These are phyloP conservation scores for Rhizopus delemar DNA, from an alignment of 371 early-diverging fungal species.

Conservation along the genomic window DNA sequence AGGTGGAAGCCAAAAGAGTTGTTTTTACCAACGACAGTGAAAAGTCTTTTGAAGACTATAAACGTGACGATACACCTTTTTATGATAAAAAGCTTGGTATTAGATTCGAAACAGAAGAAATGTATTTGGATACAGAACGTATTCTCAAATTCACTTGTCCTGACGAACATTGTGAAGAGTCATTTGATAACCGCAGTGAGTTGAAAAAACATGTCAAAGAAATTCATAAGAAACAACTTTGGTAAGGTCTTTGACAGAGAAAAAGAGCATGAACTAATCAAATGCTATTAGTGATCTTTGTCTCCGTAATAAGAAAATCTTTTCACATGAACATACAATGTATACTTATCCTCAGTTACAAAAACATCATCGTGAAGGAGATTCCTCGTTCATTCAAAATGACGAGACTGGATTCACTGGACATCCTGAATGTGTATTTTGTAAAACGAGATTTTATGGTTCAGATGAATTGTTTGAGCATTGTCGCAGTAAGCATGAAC, in stretches of 20 bases:
- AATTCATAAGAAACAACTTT: constrained; percentile 58
- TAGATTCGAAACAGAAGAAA: constrained; percentile 72
- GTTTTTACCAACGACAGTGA: constrained; percentile 65
- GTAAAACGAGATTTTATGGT: constrained; percentile 79
- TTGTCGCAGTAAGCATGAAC: constrained; percentile 90
- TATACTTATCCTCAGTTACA: constrained; percentile 70
- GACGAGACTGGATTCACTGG: constrained; percentile 86
- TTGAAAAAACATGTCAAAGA: constrained; percentile 79
- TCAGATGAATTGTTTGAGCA: constrained; percentile 92
- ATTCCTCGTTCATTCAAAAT: constrained; percentile 48
- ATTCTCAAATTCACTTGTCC: constrained; percentile 88
- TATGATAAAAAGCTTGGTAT: constrained; percentile 70
- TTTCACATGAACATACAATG: constrained; percentile 87
- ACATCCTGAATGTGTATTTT: constrained; percentile 93
- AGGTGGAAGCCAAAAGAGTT: constrained; percentile 24
- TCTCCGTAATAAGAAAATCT: constrained; percentile 84
- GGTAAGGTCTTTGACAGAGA: constrained; percentile 1
- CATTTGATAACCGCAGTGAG: constrained; percentile 67
- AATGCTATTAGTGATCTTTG: constrained; percentile 76
- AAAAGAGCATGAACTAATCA: not conserved
- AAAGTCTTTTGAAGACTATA: constrained; percentile 59
- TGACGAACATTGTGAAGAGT: constrained; percentile 60
- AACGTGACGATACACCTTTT: constrained; percentile 50
- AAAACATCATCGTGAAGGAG: constrained; percentile 73
- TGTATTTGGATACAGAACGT: constrained; percentile 70